Evolutionary conservation across 139 green algal genomes (phyloP).

Genomic region (Chlamydomonas eustigma): DNA sequence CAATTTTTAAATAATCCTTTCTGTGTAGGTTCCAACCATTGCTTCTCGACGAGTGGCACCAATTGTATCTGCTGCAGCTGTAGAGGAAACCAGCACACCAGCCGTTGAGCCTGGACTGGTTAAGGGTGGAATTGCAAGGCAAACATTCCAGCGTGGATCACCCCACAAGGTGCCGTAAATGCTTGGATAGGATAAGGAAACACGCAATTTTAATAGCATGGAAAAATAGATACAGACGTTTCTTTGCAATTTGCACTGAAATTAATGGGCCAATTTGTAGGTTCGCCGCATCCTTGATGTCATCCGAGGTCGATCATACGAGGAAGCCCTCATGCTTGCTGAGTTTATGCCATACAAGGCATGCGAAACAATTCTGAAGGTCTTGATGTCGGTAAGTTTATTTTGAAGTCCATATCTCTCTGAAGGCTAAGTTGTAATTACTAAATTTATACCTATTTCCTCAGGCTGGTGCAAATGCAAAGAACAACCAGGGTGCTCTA

Average conservation of each 20-base stretch:
- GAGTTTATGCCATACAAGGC: conserved; percentile 92
- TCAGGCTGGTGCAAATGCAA: conserved; percentile 85
- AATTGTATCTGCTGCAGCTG: conserved; percentile 38
- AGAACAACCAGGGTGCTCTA: conserved; percentile 86
- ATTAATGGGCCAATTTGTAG: no score
- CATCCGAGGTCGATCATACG: conserved; percentile 86
- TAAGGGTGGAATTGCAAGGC: conserved; percentile 50
- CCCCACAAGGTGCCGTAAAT: conserved; percentile 55
- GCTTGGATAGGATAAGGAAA: neutral
- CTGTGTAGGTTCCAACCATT: conserved; percentile 33
- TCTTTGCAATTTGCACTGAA: no score
- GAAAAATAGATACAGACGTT: no score
- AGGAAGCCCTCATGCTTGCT: conserved; percentile 90
- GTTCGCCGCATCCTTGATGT: conserved; percentile 86
- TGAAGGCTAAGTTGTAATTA: neutral
- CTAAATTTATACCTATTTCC: neutral
- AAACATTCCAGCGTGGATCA: conserved; percentile 62
- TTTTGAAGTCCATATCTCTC: neutral
- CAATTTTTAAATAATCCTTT: neutral
- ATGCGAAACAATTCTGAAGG: conserved; percentile 70
- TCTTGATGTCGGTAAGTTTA: conserved; percentile 61
- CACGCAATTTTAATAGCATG: no score
- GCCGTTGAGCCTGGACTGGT: conserved; percentile 9
- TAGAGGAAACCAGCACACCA: conserved; percentile 29
- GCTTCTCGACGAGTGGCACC: conserved; percentile 15